Evolutionary conservation across 441 rosid genomes (phyloP).

Genomic region (Brassica balearica): DNA sequence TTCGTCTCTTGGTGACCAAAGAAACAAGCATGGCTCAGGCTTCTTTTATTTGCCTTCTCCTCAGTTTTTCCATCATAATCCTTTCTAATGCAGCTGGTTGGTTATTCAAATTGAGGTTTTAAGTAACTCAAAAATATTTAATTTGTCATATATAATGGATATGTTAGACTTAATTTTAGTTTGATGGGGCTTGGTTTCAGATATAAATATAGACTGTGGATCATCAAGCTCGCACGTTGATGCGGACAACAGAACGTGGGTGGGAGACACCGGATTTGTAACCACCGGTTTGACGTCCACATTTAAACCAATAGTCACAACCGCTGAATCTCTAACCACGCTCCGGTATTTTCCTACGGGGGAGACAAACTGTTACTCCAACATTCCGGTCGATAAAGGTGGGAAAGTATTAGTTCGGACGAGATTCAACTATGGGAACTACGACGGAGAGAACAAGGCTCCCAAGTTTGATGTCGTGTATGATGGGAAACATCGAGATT

Average conservation of each 20-base stretch:
- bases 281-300: constrained; percentile 36
- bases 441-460: constrained; percentile 52
- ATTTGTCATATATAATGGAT: neutral
- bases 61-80: constrained; percentile 19
- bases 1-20: constrained; percentile 7
- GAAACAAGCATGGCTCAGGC: constrained; percentile 29
- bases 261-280: constrained; percentile 50
- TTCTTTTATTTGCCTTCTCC: constrained; percentile 23
- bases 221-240: constrained; percentile 46
- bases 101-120: constrained; percentile 4
- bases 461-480: constrained; percentile 59
- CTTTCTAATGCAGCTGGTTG: constrained; percentile 31
- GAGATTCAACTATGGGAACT: constrained; percentile 52
- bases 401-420: constrained; percentile 46
- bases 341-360: constrained; percentile 55
- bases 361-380: constrained; percentile 60
- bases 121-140: neutral
- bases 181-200: constrained; percentile 26
- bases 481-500: constrained; percentile 62
- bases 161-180: constrained; percentile 15
- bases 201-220: constrained; percentile 62
- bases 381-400: constrained; percentile 40
- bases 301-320: constrained; percentile 24
- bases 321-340: constrained; percentile 45
- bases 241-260: constrained; percentile 44